phyloP scores from a whole-genome alignment of 768 basidiomycete genomes.

The Boletus tomentosulus region DNA sequence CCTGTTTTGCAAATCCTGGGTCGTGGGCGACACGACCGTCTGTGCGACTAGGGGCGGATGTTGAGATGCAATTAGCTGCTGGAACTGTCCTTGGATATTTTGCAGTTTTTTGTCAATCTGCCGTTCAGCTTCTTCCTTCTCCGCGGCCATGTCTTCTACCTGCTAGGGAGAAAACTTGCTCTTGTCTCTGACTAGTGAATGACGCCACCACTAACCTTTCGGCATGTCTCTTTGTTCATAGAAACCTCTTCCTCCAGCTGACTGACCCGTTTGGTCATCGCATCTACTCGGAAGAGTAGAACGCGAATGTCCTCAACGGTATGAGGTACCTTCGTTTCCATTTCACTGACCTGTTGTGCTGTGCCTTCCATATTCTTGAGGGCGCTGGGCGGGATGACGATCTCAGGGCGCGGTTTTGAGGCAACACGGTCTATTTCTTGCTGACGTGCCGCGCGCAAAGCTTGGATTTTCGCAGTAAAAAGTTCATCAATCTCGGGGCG shows the following conservation, averaged over 20 bases:
- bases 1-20: constrained; percentile 3
- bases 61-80: constrained; percentile 11
- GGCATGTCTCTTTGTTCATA: constrained; percentile 9
- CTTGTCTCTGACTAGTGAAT: background rate
- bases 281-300: constrained; percentile 23
- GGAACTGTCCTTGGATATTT: constrained; percentile 16
- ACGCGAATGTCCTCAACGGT: constrained; percentile 23
- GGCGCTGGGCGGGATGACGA: constrained; percentile 18
- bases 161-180: constrained; percentile 12
- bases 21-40: background rate
- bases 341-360: constrained; percentile 11
- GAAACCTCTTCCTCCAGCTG: constrained; percentile 23
- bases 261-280: constrained; percentile 15
- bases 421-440: constrained; percentile 17
- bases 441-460: constrained; percentile 20
- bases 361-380: constrained; percentile 17
- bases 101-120: constrained; percentile 13
- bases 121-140: constrained; percentile 12
- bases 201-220: constrained; percentile 12
- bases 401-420: constrained; percentile 13
- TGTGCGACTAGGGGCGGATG: background rate
- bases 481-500: constrained; percentile 16
- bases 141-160: constrained; percentile 12
- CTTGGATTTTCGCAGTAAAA: constrained; percentile 15
- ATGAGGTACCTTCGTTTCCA: constrained; percentile 23